A percentile compares a stretch with the other conserved stretches of the same genome.
phyloP scores from a whole-genome alignment of 495 filamentous ascomycete species.

The Cercophora newfieldiana region DNA sequence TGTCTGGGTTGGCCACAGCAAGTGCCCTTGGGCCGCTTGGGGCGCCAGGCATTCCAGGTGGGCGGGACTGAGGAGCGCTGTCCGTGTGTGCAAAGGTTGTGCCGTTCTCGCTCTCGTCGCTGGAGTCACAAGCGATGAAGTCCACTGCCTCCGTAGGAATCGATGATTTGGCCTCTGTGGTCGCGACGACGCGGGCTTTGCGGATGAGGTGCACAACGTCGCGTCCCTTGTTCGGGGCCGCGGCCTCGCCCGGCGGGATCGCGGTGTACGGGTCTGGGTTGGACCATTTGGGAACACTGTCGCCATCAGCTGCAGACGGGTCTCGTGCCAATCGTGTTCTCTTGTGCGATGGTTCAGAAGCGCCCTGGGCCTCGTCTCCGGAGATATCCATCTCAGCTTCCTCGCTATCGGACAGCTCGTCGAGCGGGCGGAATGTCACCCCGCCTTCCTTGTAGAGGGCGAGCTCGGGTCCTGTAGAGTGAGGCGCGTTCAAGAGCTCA shows the following conservation, averaged over 20 bases:
- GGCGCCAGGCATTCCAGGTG: background rate
- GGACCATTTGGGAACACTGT: constrained; percentile 73
- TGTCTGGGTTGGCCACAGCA: background rate
- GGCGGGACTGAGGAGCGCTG: background rate
- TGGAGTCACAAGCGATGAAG: constrained; percentile 77
- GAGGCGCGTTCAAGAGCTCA: constrained; percentile 38
- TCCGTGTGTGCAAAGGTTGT: background rate
- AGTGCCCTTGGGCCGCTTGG: constrained; percentile 1
- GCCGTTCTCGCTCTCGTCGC: constrained; percentile 48
- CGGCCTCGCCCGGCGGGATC: constrained; percentile 69
- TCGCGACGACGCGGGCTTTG: constrained; percentile 66
- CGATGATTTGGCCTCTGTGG: constrained; percentile 52
- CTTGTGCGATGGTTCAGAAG: constrained; percentile 51
- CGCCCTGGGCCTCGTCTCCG: constrained; percentile 53
- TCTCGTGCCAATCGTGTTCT: constrained; percentile 39
- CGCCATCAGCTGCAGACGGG: constrained; percentile 37
- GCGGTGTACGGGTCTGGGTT: constrained; percentile 91
- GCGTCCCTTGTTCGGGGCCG: constrained; percentile 61
- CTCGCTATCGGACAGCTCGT: constrained; percentile 71
- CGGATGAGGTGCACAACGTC: constrained; percentile 86
- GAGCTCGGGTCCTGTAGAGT: constrained; percentile 34
- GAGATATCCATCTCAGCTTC: constrained; percentile 68
- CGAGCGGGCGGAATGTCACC: constrained; percentile 48
- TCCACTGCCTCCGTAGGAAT: constrained; percentile 62
- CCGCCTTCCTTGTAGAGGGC: constrained; percentile 39